phyloP scores from a whole-genome alignment of 1,284 basidiomycete genomes.

The Inonotus hispidus region DNA sequence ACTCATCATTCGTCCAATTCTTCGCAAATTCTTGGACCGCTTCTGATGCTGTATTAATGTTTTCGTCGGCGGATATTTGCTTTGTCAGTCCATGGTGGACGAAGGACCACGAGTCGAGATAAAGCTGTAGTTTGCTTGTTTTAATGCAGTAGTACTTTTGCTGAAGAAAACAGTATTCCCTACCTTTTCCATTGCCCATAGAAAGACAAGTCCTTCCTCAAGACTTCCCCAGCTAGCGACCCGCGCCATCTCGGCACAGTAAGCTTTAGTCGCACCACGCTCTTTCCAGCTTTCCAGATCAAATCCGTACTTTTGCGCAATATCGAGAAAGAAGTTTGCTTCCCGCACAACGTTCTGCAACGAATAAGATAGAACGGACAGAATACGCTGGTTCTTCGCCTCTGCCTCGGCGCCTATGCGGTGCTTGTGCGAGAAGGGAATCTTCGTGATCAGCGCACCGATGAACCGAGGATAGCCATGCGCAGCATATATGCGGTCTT shows the following conservation, averaged over 20 bases:
- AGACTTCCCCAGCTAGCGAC: conserved; percentile 41
- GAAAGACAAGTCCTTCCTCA: conserved; percentile 62
- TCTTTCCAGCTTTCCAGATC: conserved; percentile 45
- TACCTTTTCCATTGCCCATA: conserved; percentile 78
- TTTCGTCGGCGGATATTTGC: conserved; percentile 1
- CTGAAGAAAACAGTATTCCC: conserved; percentile 12
- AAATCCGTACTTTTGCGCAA: conserved; percentile 41
- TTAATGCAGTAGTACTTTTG: not conserved
- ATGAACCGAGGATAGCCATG: conserved; percentile 62
- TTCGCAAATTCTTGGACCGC: conserved; percentile 48
- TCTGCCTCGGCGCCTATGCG: conserved; percentile 31
- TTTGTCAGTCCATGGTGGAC: not conserved
- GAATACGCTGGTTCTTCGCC: conserved; percentile 37
- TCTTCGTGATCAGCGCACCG: conserved; percentile 46
- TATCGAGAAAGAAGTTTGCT: conserved; percentile 55
- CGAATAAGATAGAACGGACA: conserved; percentile 44
- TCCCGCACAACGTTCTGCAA: conserved; percentile 56
- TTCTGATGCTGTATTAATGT: conserved; percentile 23
- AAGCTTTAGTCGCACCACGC: conserved; percentile 57
- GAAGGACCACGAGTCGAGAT: conserved; percentile 61
- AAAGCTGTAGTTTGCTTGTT: conserved; percentile 39
- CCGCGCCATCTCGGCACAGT: conserved; percentile 64
- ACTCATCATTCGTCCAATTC: conserved; percentile 65
- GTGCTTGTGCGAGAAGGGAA: conserved; percentile 41
- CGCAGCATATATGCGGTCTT: conserved; percentile 66